These are phyloP conservation scores for Yarrowia sp. DNA, from an alignment of 805 yeast species.

Conservation along the genomic window DNA sequence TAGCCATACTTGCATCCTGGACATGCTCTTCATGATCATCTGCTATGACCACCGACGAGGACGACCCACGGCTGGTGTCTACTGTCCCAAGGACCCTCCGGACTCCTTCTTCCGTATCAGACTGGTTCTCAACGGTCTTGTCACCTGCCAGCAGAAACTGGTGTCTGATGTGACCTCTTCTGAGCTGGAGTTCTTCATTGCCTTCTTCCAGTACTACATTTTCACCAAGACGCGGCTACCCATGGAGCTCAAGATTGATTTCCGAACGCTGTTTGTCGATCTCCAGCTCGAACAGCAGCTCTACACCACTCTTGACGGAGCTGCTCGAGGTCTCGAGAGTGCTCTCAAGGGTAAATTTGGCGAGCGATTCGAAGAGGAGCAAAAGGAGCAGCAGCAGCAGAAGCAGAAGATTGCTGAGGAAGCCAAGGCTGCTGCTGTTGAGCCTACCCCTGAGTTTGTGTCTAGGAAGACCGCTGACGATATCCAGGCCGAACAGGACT, in stretches of 20 bases:
- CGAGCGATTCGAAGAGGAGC: slow-evolving; percentile 49
- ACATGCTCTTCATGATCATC: slow-evolving; percentile 62
- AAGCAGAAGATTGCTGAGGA: slow-evolving; percentile 43
- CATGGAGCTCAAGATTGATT: slow-evolving; percentile 62
- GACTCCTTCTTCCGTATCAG: slow-evolving; percentile 76
- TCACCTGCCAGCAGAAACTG: slow-evolving; percentile 46
- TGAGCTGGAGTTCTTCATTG: slow-evolving; percentile 54
- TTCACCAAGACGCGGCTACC: slow-evolving; percentile 70
- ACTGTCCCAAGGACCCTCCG: slow-evolving; percentile 62
- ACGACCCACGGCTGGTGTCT: slow-evolving; percentile 57
- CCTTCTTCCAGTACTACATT: slow-evolving; percentile 74
- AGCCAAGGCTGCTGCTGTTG: slow-evolving; percentile 40
- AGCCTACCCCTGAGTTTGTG: slow-evolving; percentile 10
- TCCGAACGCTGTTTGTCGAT: slow-evolving; percentile 55
- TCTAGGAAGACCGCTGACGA: slow-evolving; percentile 51
- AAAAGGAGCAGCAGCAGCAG: slow-evolving; percentile 43
- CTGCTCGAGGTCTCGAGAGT: slow-evolving; percentile 54
- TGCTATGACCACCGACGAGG: slow-evolving; percentile 70
- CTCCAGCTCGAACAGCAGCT: slow-evolving; percentile 51
- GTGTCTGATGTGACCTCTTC: neutral
- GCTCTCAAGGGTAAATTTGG: slow-evolving; percentile 44
- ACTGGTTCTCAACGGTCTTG: slow-evolving; percentile 57
- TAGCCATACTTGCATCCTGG: slow-evolving; percentile 56
- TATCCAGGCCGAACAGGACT: slow-evolving; percentile 56
- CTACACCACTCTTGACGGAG: slow-evolving; percentile 53